Evolutionary conservation across 2,329 filamentous ascomycete species (phyloP).

Genomic region (Pestalotiopsis fici): DNA sequence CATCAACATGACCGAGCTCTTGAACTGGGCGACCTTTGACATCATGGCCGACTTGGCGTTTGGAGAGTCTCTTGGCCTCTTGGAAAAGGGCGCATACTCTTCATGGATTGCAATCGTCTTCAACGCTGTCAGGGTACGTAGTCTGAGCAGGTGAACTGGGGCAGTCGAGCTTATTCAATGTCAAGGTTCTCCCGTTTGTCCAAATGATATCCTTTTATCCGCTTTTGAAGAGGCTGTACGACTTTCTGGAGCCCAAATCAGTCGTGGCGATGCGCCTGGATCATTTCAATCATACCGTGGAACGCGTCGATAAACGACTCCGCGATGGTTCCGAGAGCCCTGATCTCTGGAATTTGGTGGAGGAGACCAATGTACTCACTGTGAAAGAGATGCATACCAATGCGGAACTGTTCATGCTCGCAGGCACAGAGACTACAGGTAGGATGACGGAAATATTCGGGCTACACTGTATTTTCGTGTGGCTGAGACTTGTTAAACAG

Average conservation of each 20-base stretch:
- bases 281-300: conserved; percentile 21
- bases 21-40: conserved; percentile 35
- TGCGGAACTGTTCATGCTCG: conserved; percentile 9
- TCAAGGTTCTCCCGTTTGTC: conserved; percentile 16
- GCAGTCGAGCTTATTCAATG: not conserved
- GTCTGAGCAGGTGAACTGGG: not conserved
- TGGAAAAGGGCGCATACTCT: conserved; percentile 24
- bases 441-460: not conserved
- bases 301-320: conserved; percentile 28
- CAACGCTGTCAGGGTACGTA: conserved; percentile 18
- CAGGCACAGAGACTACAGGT: conserved; percentile 7
- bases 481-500: not conserved
- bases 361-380: conserved; percentile 16
- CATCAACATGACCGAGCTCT: conserved; percentile 13
- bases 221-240: conserved; percentile 18
- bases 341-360: conserved; percentile 25
- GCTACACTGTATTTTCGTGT: not conserved
- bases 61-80: conserved; percentile 37
- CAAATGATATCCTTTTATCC: conserved; percentile 26
- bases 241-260: conserved; percentile 22
- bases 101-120: conserved; percentile 17
- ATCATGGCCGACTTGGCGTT: conserved; percentile 42
- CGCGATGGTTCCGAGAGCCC: conserved; percentile 21
- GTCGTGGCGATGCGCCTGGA: conserved; percentile 18
- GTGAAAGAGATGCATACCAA: conserved; percentile 9